phyloP scores from a whole-genome alignment of 2,329 filamentous ascomycete species.

The Colletotrichum euphorbiae region DNA sequence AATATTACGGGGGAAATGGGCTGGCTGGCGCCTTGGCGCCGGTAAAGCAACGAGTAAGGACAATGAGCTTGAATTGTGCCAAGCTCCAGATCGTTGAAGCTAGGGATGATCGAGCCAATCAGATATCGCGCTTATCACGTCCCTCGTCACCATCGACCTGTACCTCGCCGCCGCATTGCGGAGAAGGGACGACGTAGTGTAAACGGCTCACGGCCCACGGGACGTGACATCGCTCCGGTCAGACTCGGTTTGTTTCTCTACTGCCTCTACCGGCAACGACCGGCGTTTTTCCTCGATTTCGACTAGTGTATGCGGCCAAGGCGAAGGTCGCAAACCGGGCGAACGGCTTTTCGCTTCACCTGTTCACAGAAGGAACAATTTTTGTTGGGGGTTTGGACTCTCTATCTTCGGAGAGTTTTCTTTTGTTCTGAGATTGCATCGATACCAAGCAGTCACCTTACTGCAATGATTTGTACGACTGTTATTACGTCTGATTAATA shows the following conservation, averaged over 20 bases:
- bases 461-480: not conserved
- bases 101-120: slow-evolving; percentile 14
- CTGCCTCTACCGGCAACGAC: no score
- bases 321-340: slow-evolving; percentile 4
- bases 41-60: slow-evolving; percentile 21
- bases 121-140: not conserved
- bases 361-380: not conserved
- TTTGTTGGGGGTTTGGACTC: no score
- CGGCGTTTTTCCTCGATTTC: no score
- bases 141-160: not conserved
- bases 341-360: not conserved
- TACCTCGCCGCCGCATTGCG: slow-evolving; percentile 23
- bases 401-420: not conserved
- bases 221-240: slow-evolving; percentile 31
- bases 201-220: not conserved
- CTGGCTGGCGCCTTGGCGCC: slow-evolving; percentile 22
- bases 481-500: not conserved
- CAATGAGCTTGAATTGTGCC: slow-evolving; percentile 30
- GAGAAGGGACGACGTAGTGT: slow-evolving; percentile 9
- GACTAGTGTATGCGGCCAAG: not conserved
- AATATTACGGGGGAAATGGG: not conserved
- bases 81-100: slow-evolving; percentile 20
- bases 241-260: slow-evolving; percentile 14
- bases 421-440: not conserved
- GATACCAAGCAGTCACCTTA: not conserved